Conservation (phyloP, 1,284 basidiomycete genomes). For the Mycosarcoma mackinlayi region DNA sequence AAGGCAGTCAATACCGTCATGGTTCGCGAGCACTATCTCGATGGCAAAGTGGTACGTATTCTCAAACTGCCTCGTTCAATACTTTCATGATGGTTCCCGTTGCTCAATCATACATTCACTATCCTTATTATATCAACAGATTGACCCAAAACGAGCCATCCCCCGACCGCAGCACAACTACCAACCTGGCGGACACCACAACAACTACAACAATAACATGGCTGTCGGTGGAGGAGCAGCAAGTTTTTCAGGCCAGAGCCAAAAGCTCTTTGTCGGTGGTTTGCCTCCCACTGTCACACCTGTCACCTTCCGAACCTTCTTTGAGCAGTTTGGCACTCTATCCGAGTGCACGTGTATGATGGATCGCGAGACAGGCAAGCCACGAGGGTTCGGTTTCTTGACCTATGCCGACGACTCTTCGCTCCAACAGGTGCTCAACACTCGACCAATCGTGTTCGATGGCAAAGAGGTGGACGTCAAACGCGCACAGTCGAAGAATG, state of each 20-base stretch:
- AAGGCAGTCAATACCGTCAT: slow-evolving; percentile 89
- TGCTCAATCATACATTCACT: too few relatives aligned
- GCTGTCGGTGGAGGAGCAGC: slow-evolving; percentile 6
- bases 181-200: background rate
- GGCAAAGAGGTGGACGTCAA: slow-evolving; percentile 89
- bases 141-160: slow-evolving; percentile 98
- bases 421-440: slow-evolving; percentile 74
- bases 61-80: too few relatives aligned
- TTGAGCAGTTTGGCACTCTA: slow-evolving; percentile 87
- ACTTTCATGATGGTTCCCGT: too few relatives aligned
- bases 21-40: slow-evolving; percentile 84
- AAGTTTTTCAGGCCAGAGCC: slow-evolving; percentile 27
- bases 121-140: slow-evolving; percentile 78
- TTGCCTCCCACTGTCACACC: slow-evolving; percentile 90
- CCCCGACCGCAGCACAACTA: slow-evolving; percentile 73
- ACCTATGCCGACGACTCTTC: slow-evolving; percentile 88
- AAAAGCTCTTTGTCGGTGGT: slow-evolving; percentile 88
- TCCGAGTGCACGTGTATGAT: slow-evolving; percentile 99
- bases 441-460: slow-evolving; percentile 66
- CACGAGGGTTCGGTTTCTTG: slow-evolving; percentile 98
- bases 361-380: slow-evolving; percentile 92
- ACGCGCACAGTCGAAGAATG: slow-evolving; percentile 60
- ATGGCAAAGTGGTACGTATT: slow-evolving; percentile 86
- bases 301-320: slow-evolving; percentile 90
- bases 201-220: slow-evolving; percentile 1